phyloP scores from a whole-genome alignment of 1,284 basidiomycete species.

The Ceratorhiza oryzae-sativae region DNA sequence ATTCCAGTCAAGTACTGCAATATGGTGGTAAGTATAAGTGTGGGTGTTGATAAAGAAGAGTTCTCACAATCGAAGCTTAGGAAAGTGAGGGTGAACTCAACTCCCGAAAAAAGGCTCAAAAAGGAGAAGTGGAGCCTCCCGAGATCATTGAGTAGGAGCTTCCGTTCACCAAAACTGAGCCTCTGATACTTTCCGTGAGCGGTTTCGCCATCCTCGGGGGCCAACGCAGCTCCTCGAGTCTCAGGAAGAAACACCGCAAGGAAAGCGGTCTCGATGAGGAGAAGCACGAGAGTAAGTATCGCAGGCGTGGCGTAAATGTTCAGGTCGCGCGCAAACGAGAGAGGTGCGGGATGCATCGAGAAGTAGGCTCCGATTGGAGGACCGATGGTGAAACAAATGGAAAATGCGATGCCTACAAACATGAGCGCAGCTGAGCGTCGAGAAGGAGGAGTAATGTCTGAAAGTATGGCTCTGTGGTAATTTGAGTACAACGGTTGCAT shows the following conservation, averaged over 20 bases:
- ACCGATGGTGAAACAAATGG: conserved; percentile 87
- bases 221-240: conserved; percentile 62
- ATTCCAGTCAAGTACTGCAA: conserved; percentile 81
- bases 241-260: conserved; percentile 77
- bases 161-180: conserved; percentile 41
- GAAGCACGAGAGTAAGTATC: conserved; percentile 72
- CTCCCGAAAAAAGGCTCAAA: conserved; percentile 83
- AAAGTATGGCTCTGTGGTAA: conserved; percentile 76
- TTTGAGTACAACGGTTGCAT: neutral
- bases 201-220: conserved; percentile 45
- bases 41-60: conserved; percentile 1
- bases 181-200: conserved; percentile 16
- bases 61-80: conserved; percentile 82
- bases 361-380: conserved; percentile 85
- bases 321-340: conserved; percentile 66
- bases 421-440: conserved; percentile 86
- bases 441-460: conserved; percentile 80
- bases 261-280: conserved; percentile 75
- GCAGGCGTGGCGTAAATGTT: conserved; percentile 90
- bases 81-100: conserved; percentile 92
- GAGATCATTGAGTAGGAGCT: conserved; percentile 52
- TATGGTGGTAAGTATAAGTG: neutral
- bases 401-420: conserved; percentile 91
- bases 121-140: conserved; percentile 80
- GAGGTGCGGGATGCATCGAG: conserved; percentile 57